These are phyloP conservation scores for Sclerotinia nivalis DNA, from an alignment of 2,329 filamentous ascomycete genomes.

Conservation along the genomic window DNA sequence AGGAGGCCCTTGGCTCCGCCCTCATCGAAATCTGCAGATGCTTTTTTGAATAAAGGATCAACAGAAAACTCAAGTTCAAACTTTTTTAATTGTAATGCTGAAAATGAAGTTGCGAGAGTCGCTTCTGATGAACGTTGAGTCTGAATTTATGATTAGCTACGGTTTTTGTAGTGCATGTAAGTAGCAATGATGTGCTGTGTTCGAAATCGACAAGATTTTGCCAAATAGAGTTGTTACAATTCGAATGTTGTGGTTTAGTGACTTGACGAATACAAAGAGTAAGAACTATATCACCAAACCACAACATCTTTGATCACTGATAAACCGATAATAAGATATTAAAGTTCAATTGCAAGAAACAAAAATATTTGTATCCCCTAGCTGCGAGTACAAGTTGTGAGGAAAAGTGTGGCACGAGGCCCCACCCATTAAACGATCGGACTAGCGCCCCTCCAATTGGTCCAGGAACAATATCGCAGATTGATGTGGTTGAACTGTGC, in stretches of 20 bases:
- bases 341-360: no score
- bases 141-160: constrained; percentile 41
- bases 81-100: constrained; percentile 89
- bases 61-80: constrained; percentile 96
- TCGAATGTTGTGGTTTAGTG: no score
- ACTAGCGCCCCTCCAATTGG: neutral
- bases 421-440: neutral
- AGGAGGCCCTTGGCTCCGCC: constrained; percentile 93
- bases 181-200: neutral
- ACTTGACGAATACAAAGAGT: no score
- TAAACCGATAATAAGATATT: no score
- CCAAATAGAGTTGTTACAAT: neutral
- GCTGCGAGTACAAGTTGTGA: no score
- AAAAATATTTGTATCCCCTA: no score
- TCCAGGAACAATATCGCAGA: neutral
- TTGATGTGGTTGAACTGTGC: neutral
- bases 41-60: constrained; percentile 98
- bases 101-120: constrained; percentile 88
- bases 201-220: no score
- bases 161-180: neutral
- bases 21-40: constrained; percentile 96
- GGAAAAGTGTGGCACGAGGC: neutral
- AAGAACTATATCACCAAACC: no score
- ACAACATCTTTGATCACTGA: no score
- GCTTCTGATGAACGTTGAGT: constrained; percentile 81